phyloP scores from a whole-genome alignment of 257 asterid species.

The Nyctanthes arbortristis region DNA sequence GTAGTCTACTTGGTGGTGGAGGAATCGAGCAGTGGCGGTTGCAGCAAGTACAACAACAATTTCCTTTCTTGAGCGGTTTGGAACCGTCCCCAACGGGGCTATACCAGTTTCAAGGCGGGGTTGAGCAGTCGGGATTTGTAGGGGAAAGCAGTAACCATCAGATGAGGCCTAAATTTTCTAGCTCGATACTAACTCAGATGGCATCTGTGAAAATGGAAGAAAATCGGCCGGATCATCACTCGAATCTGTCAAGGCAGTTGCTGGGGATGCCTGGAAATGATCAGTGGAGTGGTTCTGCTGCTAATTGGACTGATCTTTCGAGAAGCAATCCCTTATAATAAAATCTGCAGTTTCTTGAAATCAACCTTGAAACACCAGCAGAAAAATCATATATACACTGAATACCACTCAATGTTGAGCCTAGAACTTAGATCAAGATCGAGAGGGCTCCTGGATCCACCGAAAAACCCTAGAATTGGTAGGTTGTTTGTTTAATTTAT shows the following conservation, averaged over 20 bases:
- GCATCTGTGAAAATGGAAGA: constrained; percentile 74
- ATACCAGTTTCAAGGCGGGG: constrained; percentile 45
- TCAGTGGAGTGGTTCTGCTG: constrained; percentile 51
- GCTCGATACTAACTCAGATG: constrained; percentile 46
- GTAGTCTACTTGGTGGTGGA: too few relatives aligned
- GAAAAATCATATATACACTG: background rate
- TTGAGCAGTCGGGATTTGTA: constrained; percentile 36
- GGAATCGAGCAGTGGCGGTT: constrained; percentile 70
- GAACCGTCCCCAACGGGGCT: constrained; percentile 18
- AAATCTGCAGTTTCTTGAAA: background rate
- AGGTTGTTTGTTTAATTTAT: too few relatives aligned
- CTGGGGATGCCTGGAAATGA: constrained; percentile 39
- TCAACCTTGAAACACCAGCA: constrained; percentile 21
- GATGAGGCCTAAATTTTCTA: constrained; percentile 47
- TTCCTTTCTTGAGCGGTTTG: constrained; percentile 54
- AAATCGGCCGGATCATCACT: constrained; percentile 41
- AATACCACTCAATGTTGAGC: background rate
- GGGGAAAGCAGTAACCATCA: constrained; percentile 41
- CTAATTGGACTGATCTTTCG: constrained; percentile 71
- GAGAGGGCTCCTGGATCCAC: background rate
- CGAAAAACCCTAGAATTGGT: constrained; percentile 60
- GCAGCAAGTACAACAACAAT: constrained; percentile 58
- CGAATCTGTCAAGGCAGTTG: constrained; percentile 53
- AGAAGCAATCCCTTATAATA: constrained; percentile 61
- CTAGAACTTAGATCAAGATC: background rate